A percentile compares a stretch with the other conserved stretches of the same genome.
Conservation (phyloP, 805 yeast genomes). For the Saturnispora quitensis region DNA sequence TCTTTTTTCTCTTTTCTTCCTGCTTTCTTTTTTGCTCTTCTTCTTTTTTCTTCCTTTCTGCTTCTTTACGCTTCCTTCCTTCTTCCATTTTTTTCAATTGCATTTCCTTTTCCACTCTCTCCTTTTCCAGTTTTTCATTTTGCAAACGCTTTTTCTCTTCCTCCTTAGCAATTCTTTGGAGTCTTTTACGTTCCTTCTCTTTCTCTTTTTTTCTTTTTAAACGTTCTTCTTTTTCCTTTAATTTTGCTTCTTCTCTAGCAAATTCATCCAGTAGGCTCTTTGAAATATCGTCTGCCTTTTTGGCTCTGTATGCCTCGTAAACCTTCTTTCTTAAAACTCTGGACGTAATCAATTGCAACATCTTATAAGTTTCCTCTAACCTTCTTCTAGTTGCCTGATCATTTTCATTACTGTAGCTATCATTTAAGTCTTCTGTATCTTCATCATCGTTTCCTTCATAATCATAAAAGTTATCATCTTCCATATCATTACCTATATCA, state of each 20-base stretch:
- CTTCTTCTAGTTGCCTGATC: slow-evolving; percentile 52
- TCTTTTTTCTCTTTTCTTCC: slow-evolving; percentile 35
- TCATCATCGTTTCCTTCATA: slow-evolving; percentile 17
- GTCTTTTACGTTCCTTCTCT: slow-evolving; percentile 59
- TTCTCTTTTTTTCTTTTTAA: slow-evolving; percentile 59
- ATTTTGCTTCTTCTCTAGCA: slow-evolving; percentile 58
- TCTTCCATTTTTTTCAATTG: slow-evolving; percentile 37
- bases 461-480: slow-evolving; percentile 14
- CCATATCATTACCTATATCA: slow-evolving; percentile 9
- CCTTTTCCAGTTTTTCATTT: slow-evolving; percentile 42
- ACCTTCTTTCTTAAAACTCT: slow-evolving; percentile 67
- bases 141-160: slow-evolving; percentile 43
- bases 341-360: slow-evolving; percentile 73
- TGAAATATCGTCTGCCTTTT: slow-evolving; percentile 67
- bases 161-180: slow-evolving; percentile 53
- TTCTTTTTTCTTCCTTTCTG: slow-evolving; percentile 31
- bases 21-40: slow-evolving; percentile 17
- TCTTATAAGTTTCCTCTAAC: slow-evolving; percentile 67
- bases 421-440: slow-evolving; percentile 25
- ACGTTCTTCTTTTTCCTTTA: slow-evolving; percentile 57
- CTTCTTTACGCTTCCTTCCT: slow-evolving; percentile 36
- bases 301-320: slow-evolving; percentile 68
- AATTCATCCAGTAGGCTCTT: slow-evolving; percentile 54
- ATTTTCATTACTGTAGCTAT: slow-evolving; percentile 33
- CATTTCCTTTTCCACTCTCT: slow-evolving; percentile 32